Conservation (phyloP, 352 stramenopile species). For the Phytophthora hybrid region DNA sequence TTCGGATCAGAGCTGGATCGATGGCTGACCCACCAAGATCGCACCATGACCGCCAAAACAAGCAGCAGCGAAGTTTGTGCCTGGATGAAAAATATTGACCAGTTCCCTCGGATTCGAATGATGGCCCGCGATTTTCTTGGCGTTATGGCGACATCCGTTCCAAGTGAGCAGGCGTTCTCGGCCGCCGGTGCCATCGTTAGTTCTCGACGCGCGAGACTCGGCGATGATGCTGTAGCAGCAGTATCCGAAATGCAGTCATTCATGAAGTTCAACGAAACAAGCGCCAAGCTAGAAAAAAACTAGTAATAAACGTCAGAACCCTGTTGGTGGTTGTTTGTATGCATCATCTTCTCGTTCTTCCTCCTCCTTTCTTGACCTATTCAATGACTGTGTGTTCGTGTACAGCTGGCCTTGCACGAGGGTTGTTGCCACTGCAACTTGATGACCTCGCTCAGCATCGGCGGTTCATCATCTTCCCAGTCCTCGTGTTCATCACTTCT, state of each 20-base stretch:
- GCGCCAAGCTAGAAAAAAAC: no score
- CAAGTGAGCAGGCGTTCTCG: constrained; percentile 27
- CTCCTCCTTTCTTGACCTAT: no score
- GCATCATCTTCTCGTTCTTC: no score
- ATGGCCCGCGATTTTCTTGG: constrained; percentile 25
- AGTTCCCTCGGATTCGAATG: constrained; percentile 25
- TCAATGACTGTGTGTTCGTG: no score
- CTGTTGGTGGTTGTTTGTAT: no score
- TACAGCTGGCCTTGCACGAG: no score
- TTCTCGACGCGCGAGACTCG: constrained; percentile 15
- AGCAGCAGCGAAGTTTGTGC: constrained; percentile 17
- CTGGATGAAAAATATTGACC: constrained; percentile 11
- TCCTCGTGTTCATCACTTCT: no score
- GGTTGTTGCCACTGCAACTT: no score
- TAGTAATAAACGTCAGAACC: no score
- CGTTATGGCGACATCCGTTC: constrained; percentile 30
- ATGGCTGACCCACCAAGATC: constrained; percentile 9
- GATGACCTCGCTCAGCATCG: no score
- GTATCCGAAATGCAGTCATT: constrained; percentile 25
- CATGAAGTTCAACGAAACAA: constrained; percentile 19
- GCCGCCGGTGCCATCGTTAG: constrained; percentile 18
- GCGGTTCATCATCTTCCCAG: no score
- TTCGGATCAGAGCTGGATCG: constrained; percentile 20
- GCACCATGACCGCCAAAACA: constrained; percentile 10
- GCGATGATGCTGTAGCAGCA: constrained; percentile 21